Conservation (phyloP, 2,329 filamentous ascomycete species). For the Diplocarpon mali region DNA sequence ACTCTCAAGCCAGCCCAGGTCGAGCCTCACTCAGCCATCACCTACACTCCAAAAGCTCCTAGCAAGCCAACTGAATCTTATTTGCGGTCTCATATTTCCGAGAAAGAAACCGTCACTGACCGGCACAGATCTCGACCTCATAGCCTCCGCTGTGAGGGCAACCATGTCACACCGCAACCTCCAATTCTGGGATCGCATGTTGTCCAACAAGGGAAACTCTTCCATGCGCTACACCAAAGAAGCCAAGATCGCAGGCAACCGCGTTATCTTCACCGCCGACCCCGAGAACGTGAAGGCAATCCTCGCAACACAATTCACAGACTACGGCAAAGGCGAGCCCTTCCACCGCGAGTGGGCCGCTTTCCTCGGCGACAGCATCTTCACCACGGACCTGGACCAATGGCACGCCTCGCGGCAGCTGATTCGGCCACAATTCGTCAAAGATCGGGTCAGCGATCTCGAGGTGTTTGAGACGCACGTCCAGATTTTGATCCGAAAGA, state of each 20-base stretch:
- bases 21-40: no score
- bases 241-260: constrained; percentile 23
- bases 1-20: no score
- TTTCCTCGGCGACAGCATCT: constrained; percentile 68
- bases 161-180: constrained; percentile 44
- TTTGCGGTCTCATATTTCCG: no score
- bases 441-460: constrained; percentile 72
- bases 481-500: constrained; percentile 57
- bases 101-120: background rate
- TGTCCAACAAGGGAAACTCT: constrained; percentile 28
- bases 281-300: constrained; percentile 88
- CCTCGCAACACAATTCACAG: constrained; percentile 73
- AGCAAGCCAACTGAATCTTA: no score
- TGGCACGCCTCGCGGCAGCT: constrained; percentile 78
- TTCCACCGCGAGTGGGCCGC: constrained; percentile 68
- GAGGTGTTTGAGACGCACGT: constrained; percentile 73
- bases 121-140: constrained; percentile 51
- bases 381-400: constrained; percentile 64
- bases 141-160: constrained; percentile 43
- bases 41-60: no score
- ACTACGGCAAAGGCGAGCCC: constrained; percentile 69
- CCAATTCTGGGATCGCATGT: constrained; percentile 47
- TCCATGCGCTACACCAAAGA: constrained; percentile 46
- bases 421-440: constrained; percentile 77
- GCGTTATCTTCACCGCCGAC: constrained; percentile 59